A percentile compares a stretch with the other conserved stretches of the same genome.
These are phyloP conservation scores for Styphnolobium japonicum DNA, from an alignment of 306 rosid species.

Conservation along the genomic window DNA sequence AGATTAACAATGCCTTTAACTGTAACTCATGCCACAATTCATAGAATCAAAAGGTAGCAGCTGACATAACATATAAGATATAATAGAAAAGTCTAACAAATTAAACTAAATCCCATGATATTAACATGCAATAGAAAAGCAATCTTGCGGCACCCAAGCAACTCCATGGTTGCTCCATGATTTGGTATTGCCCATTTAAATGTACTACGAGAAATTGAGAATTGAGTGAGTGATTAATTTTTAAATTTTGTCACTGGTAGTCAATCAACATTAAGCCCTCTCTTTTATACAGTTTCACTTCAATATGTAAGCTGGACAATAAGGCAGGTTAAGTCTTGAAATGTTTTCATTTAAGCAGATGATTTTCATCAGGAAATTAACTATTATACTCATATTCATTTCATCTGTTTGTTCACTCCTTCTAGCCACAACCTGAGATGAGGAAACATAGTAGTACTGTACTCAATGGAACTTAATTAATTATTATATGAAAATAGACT, in stretches of 20 bases:
- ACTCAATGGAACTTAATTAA: not conserved
- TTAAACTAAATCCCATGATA: no score
- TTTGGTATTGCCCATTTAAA: slow-evolving; percentile 20
- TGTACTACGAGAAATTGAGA: not conserved
- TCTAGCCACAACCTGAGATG: not conserved
- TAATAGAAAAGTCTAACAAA: no score
- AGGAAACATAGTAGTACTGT: not conserved
- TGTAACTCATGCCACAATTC: no score
- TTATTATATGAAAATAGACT: no score
- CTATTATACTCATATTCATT: not conserved
- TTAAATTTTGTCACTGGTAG: slow-evolving; percentile 15
- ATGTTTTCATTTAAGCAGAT: not conserved
- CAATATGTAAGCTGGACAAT: slow-evolving; percentile 36
- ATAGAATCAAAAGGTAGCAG: no score
- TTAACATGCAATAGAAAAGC: no score
- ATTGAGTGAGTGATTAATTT: not conserved
- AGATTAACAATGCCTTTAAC: no score
- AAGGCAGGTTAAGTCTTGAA: not conserved
- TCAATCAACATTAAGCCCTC: slow-evolving; percentile 30
- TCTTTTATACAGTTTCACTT: not conserved
- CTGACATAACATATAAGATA: no score
- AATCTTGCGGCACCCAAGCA: no score
- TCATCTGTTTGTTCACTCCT: not conserved
- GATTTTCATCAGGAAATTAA: not conserved
- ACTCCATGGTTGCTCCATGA: no score